A percentile compares a stretch with the other conserved stretches of the same genome.
phyloP scores from a whole-genome alignment of 129 eudicot genomes.

The Flaveria robusta region DNA sequence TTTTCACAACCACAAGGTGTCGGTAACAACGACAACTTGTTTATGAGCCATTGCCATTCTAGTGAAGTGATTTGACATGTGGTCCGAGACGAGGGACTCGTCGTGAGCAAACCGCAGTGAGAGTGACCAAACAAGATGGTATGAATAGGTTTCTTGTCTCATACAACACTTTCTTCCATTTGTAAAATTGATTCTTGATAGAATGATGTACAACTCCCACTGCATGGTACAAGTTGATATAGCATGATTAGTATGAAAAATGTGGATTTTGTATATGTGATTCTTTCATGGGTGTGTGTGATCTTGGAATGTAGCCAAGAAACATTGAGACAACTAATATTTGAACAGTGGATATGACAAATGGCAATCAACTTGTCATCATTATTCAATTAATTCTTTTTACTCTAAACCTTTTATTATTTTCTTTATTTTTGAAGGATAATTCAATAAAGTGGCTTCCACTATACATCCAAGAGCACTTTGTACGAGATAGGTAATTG shows the following conservation, averaged over 20 bases:
- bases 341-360: conserved; percentile 37
- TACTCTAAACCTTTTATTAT: conserved; percentile 6
- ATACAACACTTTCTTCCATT: conserved; percentile 22
- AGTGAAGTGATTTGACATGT: conserved; percentile 22
- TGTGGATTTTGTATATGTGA: conserved; percentile 27
- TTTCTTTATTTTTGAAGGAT: conserved; percentile 5
- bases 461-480: neutral
- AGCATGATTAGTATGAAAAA: conserved; percentile 15
- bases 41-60: conserved; percentile 24
- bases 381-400: conserved; percentile 44
- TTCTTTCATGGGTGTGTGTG: conserved; percentile 27
- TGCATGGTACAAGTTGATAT: conserved; percentile 29
- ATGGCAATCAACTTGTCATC: conserved; percentile 64
- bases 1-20: neutral
- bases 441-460: conserved; percentile 7
- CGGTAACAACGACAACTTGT: conserved; percentile 7
- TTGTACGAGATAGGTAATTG: no score
- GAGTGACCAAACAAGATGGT: conserved; percentile 41
- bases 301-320: conserved; percentile 40
- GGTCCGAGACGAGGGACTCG: conserved; percentile 38
- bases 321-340: conserved; percentile 24
- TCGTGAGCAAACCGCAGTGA: conserved; percentile 63
- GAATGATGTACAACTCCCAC: conserved; percentile 1
- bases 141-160: conserved; percentile 30
- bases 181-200: conserved; percentile 12